A percentile compares a stretch with the other conserved stretches of the same genome.
Conservation (phyloP, 306 rosid genomes). For the Coriaria nepalensis region DNA sequence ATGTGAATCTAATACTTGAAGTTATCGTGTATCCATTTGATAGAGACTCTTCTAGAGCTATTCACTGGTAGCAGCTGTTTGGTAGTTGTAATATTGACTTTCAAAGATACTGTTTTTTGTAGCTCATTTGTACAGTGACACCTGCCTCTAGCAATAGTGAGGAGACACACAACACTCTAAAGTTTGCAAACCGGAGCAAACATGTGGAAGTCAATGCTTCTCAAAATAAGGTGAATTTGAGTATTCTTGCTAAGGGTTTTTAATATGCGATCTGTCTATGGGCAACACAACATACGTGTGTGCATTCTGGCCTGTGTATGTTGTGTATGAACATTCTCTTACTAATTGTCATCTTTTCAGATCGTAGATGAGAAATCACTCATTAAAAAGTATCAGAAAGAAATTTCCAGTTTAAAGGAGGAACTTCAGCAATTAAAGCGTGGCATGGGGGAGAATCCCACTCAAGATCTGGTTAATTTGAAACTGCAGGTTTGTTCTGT, state of each 20-base stretch:
- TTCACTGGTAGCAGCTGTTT: not conserved
- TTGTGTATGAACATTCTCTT: not conserved
- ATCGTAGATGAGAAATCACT: slow-evolving; percentile 52
- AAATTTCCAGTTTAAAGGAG: slow-evolving; percentile 41
- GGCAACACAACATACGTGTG: too few species aligned
- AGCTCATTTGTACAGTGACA: slow-evolving; percentile 49
- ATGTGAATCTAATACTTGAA: slow-evolving; percentile 13
- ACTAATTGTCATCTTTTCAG: slow-evolving; percentile 13
- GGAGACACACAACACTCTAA: slow-evolving; percentile 46
- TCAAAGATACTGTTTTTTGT: slow-evolving; percentile 5
- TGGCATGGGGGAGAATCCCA: slow-evolving; percentile 38
- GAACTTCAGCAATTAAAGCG: slow-evolving; percentile 44
- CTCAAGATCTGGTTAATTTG: slow-evolving; percentile 42
- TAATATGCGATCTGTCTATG: slow-evolving; percentile 6
- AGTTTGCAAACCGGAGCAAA: slow-evolving; percentile 54
- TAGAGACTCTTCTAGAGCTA: slow-evolving; percentile 2
- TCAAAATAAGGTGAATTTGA: slow-evolving; percentile 37
- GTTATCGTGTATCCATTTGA: slow-evolving; percentile 2
- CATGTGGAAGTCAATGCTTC: slow-evolving; percentile 45
- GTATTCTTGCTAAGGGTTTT: not conserved
- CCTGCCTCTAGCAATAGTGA: slow-evolving; percentile 50
- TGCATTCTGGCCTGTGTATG: not conserved
- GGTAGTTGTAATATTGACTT: slow-evolving; percentile 4
- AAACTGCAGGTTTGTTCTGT: slow-evolving; percentile 42
- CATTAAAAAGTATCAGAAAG: slow-evolving; percentile 46